Percentiles rank a stretch among this genome's conserved stretches.
These are phyloP conservation scores for Leptographium radiaticola DNA, from an alignment of 2,329 filamentous ascomycete species.

Conservation along the genomic window DNA sequence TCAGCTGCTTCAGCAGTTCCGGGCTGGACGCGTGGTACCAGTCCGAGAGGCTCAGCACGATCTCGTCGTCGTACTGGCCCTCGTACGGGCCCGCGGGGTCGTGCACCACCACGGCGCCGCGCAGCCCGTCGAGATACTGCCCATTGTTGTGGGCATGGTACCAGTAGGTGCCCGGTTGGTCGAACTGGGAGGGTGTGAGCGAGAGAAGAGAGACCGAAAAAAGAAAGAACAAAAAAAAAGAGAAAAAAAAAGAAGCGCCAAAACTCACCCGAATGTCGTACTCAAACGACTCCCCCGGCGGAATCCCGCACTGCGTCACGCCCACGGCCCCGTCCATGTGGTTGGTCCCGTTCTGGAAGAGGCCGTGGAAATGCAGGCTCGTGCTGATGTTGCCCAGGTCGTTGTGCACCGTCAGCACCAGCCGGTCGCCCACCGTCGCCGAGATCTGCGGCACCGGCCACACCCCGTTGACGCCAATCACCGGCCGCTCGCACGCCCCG, in stretches of 20 bases:
- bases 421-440: conserved; percentile 46
- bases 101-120: conserved; percentile 50
- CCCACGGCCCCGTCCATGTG: conserved; percentile 58
- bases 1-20: conserved; percentile 31
- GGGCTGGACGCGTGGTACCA: conserved; percentile 52
- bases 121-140: conserved; percentile 55
- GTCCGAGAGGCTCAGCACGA: conserved; percentile 55
- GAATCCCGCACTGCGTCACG: conserved; percentile 55
- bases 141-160: conserved; percentile 57
- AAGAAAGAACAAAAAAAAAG: background rate
- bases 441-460: conserved; percentile 60
- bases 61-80: conserved; percentile 46
- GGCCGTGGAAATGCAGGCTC: conserved; percentile 56
- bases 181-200: background rate
- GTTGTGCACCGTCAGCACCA: conserved; percentile 47
- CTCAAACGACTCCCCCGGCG: conserved; percentile 47
- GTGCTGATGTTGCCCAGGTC: conserved; percentile 49
- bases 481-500: conserved; percentile 45
- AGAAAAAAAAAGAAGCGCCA: background rate
- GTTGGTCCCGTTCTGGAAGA: conserved; percentile 50
- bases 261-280: conserved; percentile 53
- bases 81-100: conserved; percentile 46
- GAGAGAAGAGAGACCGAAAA: background rate
- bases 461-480: conserved; percentile 62
- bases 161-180: conserved; percentile 58